Evolutionary conservation across 345 rosid species (phyloP).

Genomic region (Eucalyptus pauciflora): DNA sequence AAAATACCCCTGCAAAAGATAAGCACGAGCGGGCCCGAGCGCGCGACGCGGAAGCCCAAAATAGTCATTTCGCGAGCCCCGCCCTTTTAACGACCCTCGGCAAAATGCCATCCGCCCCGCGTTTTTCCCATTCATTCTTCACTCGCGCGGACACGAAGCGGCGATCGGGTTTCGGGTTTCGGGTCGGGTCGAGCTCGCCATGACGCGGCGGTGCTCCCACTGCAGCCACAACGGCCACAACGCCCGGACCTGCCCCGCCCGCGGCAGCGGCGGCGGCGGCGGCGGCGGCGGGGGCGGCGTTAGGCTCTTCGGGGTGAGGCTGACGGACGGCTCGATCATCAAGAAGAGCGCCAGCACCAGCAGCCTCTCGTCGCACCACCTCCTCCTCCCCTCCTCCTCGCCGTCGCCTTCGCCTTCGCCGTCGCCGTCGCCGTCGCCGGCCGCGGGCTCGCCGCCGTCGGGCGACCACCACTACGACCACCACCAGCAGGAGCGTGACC

Average conservation of each 20-base stretch:
- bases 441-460: constrained; percentile 58
- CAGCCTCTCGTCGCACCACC: constrained; percentile 51
- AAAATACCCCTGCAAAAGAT: not conserved
- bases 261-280: constrained; percentile 22
- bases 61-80: not conserved
- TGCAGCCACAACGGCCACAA: constrained; percentile 97
- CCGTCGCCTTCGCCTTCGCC: constrained; percentile 27
- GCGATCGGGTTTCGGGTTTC: not conserved
- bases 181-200: not conserved
- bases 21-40: not conserved
- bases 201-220: constrained; percentile 88
- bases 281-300: constrained; percentile 31
- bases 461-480: constrained; percentile 14
- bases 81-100: not conserved
- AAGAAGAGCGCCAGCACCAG: constrained; percentile 98
- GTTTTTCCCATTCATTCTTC: not conserved
- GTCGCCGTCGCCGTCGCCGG: constrained; percentile 34
- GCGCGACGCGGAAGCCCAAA: not conserved
- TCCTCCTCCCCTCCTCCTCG: constrained; percentile 26
- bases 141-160: not conserved
- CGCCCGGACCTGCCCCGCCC: constrained; percentile 82
- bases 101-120: not conserved
- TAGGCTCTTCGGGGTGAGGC: constrained; percentile 81
- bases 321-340: constrained; percentile 85
- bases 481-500: constrained; percentile 19